Percentiles rank a stretch among this genome's conserved stretches.
These are phyloP conservation scores for Citrullus mucosospermus DNA, from an alignment of 306 rosid genomes.

Conservation along the genomic window DNA sequence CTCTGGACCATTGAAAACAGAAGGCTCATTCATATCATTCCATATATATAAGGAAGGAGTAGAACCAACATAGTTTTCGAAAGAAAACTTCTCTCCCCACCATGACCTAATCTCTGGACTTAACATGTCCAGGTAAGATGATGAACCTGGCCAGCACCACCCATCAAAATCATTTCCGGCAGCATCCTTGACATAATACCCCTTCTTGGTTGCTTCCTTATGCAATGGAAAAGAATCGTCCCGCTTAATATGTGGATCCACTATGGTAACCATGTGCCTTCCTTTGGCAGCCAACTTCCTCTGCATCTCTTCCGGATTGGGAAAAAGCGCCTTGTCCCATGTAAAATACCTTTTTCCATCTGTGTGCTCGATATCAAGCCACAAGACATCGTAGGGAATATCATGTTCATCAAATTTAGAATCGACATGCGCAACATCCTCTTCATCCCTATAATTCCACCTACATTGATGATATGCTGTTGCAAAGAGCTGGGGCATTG, in stretches of 20 bases:
- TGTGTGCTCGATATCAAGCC: slow-evolving; percentile 98
- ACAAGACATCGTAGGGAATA: slow-evolving; percentile 89
- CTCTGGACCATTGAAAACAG: slow-evolving; percentile 98
- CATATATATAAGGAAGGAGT: slow-evolving; percentile 89
- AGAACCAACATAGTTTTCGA: slow-evolving; percentile 64
- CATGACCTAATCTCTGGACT: slow-evolving; percentile 75
- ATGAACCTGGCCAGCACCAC: slow-evolving; percentile 99
- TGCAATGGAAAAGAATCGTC: slow-evolving; percentile 56
- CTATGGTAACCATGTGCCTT: slow-evolving; percentile 86
- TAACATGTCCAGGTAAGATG: slow-evolving; percentile 66
- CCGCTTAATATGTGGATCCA: slow-evolving; percentile 92
- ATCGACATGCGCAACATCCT: slow-evolving; percentile 88
- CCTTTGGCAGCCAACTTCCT: slow-evolving; percentile 65
- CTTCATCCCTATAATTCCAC: slow-evolving; percentile 96
- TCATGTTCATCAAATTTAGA: slow-evolving; percentile 76
- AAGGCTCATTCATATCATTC: slow-evolving; percentile 99
- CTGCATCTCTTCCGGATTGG: slow-evolving; percentile 97
- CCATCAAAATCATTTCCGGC: slow-evolving; percentile 80
- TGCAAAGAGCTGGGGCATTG: slow-evolving; percentile 82
- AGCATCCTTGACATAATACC: slow-evolving; percentile 89
- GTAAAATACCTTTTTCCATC: slow-evolving; percentile 87
- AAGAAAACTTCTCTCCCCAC: slow-evolving; percentile 81
- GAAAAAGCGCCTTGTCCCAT: slow-evolving; percentile 71
- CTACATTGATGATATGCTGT: slow-evolving; percentile 83
- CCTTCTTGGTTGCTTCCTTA: slow-evolving; percentile 63